Evolutionary conservation across 2,329 filamentous ascomycete species (phyloP).

Genomic region (Arthrobotrys sphaeroides): DNA sequence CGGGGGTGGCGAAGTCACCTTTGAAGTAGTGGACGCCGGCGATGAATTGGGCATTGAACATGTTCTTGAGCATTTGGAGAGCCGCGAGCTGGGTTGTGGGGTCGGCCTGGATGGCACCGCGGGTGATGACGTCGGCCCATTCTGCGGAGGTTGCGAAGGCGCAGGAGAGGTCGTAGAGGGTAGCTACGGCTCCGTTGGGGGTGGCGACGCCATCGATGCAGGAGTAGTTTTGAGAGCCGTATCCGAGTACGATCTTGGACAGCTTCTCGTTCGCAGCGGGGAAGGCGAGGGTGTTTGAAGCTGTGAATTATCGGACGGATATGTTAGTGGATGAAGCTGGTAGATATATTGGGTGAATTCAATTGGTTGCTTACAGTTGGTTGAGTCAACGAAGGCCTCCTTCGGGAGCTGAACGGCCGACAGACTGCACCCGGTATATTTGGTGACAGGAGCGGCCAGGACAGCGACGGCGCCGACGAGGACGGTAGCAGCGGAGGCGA

Average conservation of each 20-base stretch:
- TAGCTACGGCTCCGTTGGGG: slow-evolving; percentile 77
- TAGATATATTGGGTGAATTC: neutral
- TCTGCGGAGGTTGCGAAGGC: slow-evolving; percentile 72
- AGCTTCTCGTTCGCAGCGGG: slow-evolving; percentile 17
- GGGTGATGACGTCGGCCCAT: slow-evolving; percentile 72
- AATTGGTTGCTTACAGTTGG: slow-evolving; percentile 20
- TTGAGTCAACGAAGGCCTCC: slow-evolving; percentile 8
- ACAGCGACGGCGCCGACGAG: slow-evolving; percentile 32
- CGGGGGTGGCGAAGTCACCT: slow-evolving; percentile 73
- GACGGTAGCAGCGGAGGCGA: slow-evolving; percentile 9
- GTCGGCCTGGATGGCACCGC: slow-evolving; percentile 71
- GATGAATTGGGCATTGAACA: slow-evolving; percentile 63
- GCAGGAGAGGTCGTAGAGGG: slow-evolving; percentile 88
- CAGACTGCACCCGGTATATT: slow-evolving; percentile 17
- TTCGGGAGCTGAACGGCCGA: neutral
- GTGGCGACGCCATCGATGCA: slow-evolving; percentile 74
- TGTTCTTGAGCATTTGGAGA: slow-evolving; percentile 66
- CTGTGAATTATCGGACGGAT: neutral
- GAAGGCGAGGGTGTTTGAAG: neutral
- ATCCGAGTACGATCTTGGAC: slow-evolving; percentile 74
- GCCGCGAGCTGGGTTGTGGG: slow-evolving; percentile 59
- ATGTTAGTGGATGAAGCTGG: neutral
- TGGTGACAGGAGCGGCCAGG: slow-evolving; percentile 8
- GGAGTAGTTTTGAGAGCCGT: slow-evolving; percentile 94
- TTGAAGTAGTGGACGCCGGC: slow-evolving; percentile 86